Conservation (phyloP, 768 basidiomycete species). For the Holtermannia corniformis region DNA sequence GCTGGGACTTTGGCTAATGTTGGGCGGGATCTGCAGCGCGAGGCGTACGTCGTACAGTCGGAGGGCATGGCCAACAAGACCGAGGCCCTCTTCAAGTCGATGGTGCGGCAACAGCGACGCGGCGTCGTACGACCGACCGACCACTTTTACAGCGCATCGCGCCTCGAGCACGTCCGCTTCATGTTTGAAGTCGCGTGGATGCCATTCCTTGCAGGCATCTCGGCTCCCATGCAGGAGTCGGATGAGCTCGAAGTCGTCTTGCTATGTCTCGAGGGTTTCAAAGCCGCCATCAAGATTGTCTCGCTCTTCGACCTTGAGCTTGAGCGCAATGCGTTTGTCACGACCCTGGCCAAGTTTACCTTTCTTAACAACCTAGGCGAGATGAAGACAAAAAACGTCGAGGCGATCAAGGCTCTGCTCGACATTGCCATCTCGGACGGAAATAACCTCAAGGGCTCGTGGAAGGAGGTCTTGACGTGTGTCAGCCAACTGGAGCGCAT, state of each 20-base stretch:
- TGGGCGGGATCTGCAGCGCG: constrained; percentile 87
- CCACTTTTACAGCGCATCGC: constrained; percentile 92
- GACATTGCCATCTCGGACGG: constrained; percentile 96
- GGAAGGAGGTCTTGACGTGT: constrained; percentile 92
- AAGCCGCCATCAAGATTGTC: constrained; percentile 88
- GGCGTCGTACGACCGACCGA: constrained; percentile 58
- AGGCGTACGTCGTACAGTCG: constrained; percentile 89
- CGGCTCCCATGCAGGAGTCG: constrained; percentile 86
- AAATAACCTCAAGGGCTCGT: constrained; percentile 86
- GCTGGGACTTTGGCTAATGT: constrained; percentile 76
- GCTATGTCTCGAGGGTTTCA: constrained; percentile 89
- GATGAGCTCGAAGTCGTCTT: constrained; percentile 89
- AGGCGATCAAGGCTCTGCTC: constrained; percentile 88
- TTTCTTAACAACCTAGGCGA: constrained; percentile 95
- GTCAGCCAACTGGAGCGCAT: constrained; percentile 98
- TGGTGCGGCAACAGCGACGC: constrained; percentile 83
- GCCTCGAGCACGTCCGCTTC: constrained; percentile 89
- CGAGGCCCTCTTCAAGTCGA: constrained; percentile 87
- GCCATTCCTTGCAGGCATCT: constrained; percentile 88
- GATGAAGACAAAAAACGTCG: constrained; percentile 99
- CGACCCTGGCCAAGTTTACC: constrained; percentile 91
- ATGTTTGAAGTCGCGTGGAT: constrained; percentile 99
- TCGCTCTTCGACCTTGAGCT: constrained; percentile 96
- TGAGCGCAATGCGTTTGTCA: constrained; percentile 97
- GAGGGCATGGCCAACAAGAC: constrained; percentile 96